Conservation (phyloP, 352 stramenopile species). For the Pythium insidiosum region DNA sequence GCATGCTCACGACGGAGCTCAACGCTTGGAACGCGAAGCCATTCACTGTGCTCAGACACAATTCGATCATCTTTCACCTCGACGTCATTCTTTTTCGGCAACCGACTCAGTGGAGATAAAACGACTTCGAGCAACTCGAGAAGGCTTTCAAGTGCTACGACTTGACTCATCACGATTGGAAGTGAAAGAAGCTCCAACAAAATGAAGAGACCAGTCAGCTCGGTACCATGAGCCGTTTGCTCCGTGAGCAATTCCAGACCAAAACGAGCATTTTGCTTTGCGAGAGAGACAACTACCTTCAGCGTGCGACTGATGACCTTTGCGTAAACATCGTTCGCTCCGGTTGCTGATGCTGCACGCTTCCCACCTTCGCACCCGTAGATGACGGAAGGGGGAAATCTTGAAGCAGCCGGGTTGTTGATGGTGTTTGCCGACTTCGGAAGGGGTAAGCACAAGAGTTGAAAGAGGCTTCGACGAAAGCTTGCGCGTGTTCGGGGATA, state of each 20-base stretch:
- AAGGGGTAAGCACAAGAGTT: no score
- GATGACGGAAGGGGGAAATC: no score
- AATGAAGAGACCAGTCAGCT: no score
- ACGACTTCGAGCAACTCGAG: constrained; percentile 89
- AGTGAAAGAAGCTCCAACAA: no score
- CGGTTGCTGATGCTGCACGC: no score
- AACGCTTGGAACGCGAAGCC: constrained; percentile 58
- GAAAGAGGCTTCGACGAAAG: constrained; percentile 56
- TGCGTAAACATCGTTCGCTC: constrained; percentile 10
- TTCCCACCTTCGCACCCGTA: no score
- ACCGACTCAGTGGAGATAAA: constrained; percentile 77
- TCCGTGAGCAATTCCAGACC: constrained; percentile 85
- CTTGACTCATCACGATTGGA: no score
- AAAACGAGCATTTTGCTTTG: constrained; percentile 89
- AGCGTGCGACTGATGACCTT: constrained; percentile 89
- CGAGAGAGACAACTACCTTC: constrained; percentile 76
- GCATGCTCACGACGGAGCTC: constrained; percentile 58
- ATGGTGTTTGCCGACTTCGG: no score
- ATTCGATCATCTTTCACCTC: constrained; percentile 36
- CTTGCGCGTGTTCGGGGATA: constrained; percentile 65
- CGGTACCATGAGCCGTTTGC: no score
- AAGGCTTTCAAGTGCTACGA: no score
- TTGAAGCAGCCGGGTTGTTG: no score
- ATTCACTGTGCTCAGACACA: constrained; percentile 30
- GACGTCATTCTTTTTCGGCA: constrained; percentile 36